A percentile compares a stretch with the other conserved stretches of the same genome.
phyloP scores from a whole-genome alignment of 2,329 filamentous ascomycete species.

The Akanthomyces muscarius region DNA sequence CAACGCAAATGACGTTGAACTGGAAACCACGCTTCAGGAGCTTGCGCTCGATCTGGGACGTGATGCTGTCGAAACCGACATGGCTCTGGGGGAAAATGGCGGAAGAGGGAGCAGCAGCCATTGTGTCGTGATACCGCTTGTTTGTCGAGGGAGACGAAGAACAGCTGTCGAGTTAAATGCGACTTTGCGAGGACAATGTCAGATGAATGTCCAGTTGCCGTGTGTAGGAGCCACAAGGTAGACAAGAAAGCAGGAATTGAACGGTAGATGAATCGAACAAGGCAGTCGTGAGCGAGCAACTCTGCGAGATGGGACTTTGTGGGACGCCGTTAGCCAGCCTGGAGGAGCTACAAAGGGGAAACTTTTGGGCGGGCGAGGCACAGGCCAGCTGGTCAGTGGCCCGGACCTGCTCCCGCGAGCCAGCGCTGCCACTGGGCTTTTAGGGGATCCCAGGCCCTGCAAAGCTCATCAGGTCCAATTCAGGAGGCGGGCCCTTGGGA shows the following conservation, averaged over 20 bases:
- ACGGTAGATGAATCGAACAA: constrained; percentile 7
- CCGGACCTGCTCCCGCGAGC: constrained; percentile 7
- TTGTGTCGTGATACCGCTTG: constrained; percentile 26
- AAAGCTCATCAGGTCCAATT: constrained; percentile 1
- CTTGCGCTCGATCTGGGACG: constrained; percentile 98
- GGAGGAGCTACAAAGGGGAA: constrained; percentile 18
- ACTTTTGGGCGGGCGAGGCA: constrained; percentile 16
- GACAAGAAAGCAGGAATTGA: constrained; percentile 11
- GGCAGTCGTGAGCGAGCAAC: constrained; percentile 14
- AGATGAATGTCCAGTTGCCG: background rate
- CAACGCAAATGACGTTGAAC: constrained; percentile 99
- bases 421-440: background rate
- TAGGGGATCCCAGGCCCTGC: background rate
- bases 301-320: constrained; percentile 17
- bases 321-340: constrained; percentile 17
- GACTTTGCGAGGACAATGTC: background rate
- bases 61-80: constrained; percentile 99
- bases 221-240: constrained; percentile 11
- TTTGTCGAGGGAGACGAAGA: background rate
- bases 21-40: constrained; percentile 99
- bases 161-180: background rate
- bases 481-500: constrained; percentile 16
- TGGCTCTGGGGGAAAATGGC: constrained; percentile 90
- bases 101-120: constrained; percentile 62
- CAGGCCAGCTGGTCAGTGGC: constrained; percentile 13